Evolutionary conservation across 2,329 filamentous ascomycete genomes (phyloP).

Genomic region (Teratosphaeria destructans): DNA sequence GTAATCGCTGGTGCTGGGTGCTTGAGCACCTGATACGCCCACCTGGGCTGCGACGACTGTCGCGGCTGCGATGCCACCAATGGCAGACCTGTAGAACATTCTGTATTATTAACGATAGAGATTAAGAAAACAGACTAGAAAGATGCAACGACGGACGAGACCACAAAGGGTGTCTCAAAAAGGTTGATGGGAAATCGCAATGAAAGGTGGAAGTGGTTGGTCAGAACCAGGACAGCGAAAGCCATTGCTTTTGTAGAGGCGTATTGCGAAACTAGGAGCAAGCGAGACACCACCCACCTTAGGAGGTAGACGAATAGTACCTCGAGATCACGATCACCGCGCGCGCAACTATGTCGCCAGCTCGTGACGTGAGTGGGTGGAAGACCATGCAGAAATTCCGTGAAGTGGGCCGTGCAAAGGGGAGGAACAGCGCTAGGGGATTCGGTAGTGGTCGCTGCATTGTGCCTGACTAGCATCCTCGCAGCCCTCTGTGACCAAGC

Average conservation of each 20-base stretch:
- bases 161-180: background rate
- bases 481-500: background rate
- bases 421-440: background rate
- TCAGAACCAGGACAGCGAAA: background rate
- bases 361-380: background rate
- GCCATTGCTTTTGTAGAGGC: background rate
- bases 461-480: background rate
- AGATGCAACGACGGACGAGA: background rate
- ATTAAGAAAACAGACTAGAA: background rate
- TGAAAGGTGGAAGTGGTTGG: background rate
- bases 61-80: slow-evolving; percentile 2
- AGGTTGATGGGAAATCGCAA: background rate
- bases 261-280: background rate
- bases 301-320: background rate
- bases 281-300: background rate
- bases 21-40: slow-evolving; percentile 10
- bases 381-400: background rate
- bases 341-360: background rate
- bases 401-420: background rate
- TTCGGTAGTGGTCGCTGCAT: background rate
- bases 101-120: background rate
- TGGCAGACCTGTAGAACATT: background rate
- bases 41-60: slow-evolving; percentile 8
- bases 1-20: slow-evolving; percentile 16
- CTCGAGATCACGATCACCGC: background rate